Evolutionary conservation across 1,284 basidiomycete species (phyloP).

Genomic region (Cronartium ribicola): DNA sequence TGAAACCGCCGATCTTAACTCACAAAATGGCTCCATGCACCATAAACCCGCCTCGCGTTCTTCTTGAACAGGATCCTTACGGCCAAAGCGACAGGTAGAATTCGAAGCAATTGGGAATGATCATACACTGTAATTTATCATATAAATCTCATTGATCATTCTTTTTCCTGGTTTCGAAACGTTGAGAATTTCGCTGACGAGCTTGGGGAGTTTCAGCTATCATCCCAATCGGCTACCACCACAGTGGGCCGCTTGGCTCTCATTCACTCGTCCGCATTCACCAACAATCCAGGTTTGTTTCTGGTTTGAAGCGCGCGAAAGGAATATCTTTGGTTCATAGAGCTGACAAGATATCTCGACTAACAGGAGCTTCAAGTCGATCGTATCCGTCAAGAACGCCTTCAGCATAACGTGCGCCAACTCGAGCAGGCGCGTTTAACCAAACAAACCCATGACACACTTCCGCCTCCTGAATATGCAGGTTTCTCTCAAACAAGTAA

Average conservation of each 20-base stretch:
- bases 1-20: too few species aligned
- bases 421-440: slow-evolving; percentile 3
- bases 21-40: neutral
- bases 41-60: too few species aligned
- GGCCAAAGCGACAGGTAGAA: slow-evolving; percentile 31
- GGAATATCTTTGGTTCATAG: neutral
- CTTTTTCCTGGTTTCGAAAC: neutral
- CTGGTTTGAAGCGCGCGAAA: neutral
- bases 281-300: slow-evolving; percentile 20
- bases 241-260: slow-evolving; percentile 38
- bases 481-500: too few species aligned
- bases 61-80: neutral
- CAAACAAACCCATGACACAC: too few species aligned
- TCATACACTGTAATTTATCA: slow-evolving; percentile 17
- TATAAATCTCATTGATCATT: neutral
- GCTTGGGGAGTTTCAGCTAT: slow-evolving; percentile 6
- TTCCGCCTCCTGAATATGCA: too few species aligned
- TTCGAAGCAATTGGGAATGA: slow-evolving; percentile 21
- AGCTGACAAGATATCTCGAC: neutral
- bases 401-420: slow-evolving; percentile 15
- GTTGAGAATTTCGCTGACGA: neutral
- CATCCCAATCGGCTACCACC: slow-evolving; percentile 29
- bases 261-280: slow-evolving; percentile 14
- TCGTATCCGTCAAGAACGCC: slow-evolving; percentile 2
- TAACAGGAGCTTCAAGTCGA: slow-evolving; percentile 25